phyloP scores from a whole-genome alignment of 2,329 filamentous ascomycete genomes.

The Aspergillus ochraceoroseus region DNA sequence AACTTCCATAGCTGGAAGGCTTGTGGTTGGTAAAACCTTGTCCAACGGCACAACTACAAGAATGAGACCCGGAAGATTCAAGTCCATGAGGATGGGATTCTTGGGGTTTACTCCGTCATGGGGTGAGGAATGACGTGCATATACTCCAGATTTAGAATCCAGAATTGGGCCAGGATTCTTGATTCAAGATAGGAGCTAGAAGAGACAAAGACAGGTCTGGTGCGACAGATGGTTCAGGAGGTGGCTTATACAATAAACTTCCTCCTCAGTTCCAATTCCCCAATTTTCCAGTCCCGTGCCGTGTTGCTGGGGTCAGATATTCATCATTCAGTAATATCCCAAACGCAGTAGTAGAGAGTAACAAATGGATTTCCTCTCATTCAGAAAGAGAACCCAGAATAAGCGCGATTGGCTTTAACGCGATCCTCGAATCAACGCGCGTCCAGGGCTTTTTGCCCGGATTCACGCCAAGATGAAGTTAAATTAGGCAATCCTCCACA shows the following conservation, averaged over 20 bases:
- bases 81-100: too few relatives aligned
- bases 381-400: slow-evolving; percentile 16
- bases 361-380: background rate
- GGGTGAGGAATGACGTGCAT: too few relatives aligned
- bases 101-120: too few relatives aligned
- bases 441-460: slow-evolving; percentile 21
- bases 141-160: too few relatives aligned
- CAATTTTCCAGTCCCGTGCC: slow-evolving; percentile 3
- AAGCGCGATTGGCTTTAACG: slow-evolving; percentile 23
- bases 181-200: slow-evolving; percentile 1
- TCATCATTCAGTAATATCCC: too few relatives aligned
- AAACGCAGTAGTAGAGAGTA: too few relatives aligned
- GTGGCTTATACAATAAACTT: slow-evolving; percentile 19
- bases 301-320: background rate
- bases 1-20: background rate
- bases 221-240: slow-evolving; percentile 19
- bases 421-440: slow-evolving; percentile 30
- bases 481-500: too few relatives aligned
- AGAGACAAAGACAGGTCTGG: too few relatives aligned
- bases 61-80: background rate
- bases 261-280: slow-evolving; percentile 9
- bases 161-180: background rate
- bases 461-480: slow-evolving; percentile 25
- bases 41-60: background rate
- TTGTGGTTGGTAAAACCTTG: background rate